These are phyloP conservation scores for Aspergillus affinis DNA, from an alignment of 495 filamentous ascomycete species.

Conservation along the genomic window DNA sequence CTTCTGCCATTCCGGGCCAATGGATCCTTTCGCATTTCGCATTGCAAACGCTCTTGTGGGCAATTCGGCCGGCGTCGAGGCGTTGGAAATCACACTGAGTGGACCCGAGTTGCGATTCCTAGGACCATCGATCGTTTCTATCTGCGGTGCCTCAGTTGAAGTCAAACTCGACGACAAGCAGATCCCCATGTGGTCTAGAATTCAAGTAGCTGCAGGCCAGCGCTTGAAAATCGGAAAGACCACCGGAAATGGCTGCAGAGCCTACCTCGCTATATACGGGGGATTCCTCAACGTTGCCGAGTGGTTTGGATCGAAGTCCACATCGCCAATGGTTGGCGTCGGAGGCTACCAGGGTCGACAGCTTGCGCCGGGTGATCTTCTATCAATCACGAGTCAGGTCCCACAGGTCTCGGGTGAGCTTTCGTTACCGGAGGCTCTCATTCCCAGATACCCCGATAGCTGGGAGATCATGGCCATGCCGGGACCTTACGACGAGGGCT, in stretches of 20 bases:
- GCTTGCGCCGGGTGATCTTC: slow-evolving; percentile 52
- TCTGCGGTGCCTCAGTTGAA: slow-evolving; percentile 55
- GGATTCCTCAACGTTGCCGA: slow-evolving; percentile 55
- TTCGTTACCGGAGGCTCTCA: slow-evolving; percentile 37
- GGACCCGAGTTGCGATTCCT: slow-evolving; percentile 59
- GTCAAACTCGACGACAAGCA: slow-evolving; percentile 45
- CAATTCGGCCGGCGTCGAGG: slow-evolving; percentile 50
- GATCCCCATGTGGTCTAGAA: slow-evolving; percentile 54
- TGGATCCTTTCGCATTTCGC: slow-evolving; percentile 55
- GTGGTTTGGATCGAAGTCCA: slow-evolving; percentile 60
- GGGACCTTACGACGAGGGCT: slow-evolving; percentile 58
- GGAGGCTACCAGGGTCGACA: slow-evolving; percentile 61
- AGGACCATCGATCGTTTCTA: slow-evolving; percentile 45
- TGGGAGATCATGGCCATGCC: slow-evolving; percentile 55
- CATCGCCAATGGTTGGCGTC: slow-evolving; percentile 52
- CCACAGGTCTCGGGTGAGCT: slow-evolving; percentile 25
- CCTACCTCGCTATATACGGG: slow-evolving; percentile 59
- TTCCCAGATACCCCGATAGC: slow-evolving; percentile 43
- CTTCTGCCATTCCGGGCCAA: slow-evolving; percentile 52
- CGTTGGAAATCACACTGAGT: slow-evolving; percentile 57
- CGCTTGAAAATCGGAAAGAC: slow-evolving; percentile 55
- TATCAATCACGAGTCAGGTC: slow-evolving; percentile 36
- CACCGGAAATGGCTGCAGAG: slow-evolving; percentile 50
- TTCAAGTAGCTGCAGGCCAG: slow-evolving; percentile 51
- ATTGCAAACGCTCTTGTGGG: slow-evolving; percentile 60